Evolutionary conservation across 768 basidiomycete species (phyloP).

Genomic region (Gymnopilus dilepis): DNA sequence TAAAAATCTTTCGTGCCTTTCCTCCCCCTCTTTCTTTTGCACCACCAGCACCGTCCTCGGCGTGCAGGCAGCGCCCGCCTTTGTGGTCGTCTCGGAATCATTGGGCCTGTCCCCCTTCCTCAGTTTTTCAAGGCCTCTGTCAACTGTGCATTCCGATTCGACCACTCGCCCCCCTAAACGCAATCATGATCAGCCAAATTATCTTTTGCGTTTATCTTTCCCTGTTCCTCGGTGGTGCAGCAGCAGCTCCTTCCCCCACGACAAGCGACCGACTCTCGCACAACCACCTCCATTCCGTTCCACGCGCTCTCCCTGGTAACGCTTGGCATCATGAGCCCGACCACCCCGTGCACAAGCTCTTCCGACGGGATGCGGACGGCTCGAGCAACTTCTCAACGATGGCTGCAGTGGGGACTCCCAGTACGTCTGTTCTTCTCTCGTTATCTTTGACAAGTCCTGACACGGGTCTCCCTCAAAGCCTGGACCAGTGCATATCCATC

Average conservation of each 20-base stretch:
- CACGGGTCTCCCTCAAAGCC: constrained; percentile 2
- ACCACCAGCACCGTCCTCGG: constrained; percentile 1
- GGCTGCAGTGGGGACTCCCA: background rate
- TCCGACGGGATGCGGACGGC: background rate
- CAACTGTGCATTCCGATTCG: background rate
- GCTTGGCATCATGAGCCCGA: constrained; percentile 4
- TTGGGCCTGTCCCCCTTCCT: background rate
- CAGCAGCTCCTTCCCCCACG: background rate
- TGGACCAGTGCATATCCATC: constrained; percentile 1
- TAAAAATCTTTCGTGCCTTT: background rate
- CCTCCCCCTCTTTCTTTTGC: background rate
- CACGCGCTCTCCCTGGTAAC: background rate
- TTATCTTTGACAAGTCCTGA: background rate
- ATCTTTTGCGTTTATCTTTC: background rate
- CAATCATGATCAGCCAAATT: background rate
- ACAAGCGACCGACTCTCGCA: background rate
- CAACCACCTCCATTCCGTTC: background rate
- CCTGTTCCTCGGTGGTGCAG: background rate
- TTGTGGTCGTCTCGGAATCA: constrained; percentile 1
- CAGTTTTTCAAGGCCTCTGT: background rate
- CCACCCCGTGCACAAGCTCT: constrained; percentile 5
- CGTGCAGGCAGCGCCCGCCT: constrained; percentile 4
- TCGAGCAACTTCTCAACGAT: background rate
- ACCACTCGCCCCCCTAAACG: background rate
- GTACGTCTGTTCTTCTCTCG: background rate